Evolutionary conservation across 305 asterid genomes (phyloP), one percentile per base, ranked within the genome.

Genomic region (Striga hermonthica): DNA sequence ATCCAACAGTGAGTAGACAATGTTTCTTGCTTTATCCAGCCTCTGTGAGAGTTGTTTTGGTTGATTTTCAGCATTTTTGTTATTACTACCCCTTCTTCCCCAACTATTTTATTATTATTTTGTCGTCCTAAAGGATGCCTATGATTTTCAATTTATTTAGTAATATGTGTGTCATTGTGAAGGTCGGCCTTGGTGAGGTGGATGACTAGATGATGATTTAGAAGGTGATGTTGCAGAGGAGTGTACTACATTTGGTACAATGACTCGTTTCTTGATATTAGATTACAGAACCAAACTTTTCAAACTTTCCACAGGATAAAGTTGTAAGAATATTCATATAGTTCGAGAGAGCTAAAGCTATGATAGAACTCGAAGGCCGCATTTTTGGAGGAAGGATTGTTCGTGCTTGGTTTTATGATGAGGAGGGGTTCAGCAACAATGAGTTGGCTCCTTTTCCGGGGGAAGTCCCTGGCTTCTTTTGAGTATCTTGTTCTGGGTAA

Each of bases 181-280:
- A 92, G 97, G 97, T 92, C 76, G 98, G 97, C 10, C 98, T 95
- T 1, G 97, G 98, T 44, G 97, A 87, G 69, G 97, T 89, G 1
- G 98, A 87, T 74, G 98, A 89, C 60, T 89, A 1, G 98, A 87
- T 74, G 98, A 89, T 62, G 95, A 87, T 61, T 76, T 92, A 69
- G 98, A 92, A 78, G 98, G 95, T 71, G 96, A 92, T 80, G 95
- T 89, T 53, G 98, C 93, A 2, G 97, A 89, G 77, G 97, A 92
- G 80, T 89, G 98, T 76, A 13, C 84, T 41, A 92, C 87, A 72
- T 87, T 81, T 65, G 97, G 98, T 37, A 81, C 83, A 1, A 96
- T 89, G 63, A 87, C 93, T 9, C 91, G 96, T 0, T 96, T 92
- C 69, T 82, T 92, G 57, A 89, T 92, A 77, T 92, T 89, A 70